These are phyloP conservation scores for Apiosordaria backusii DNA, from an alignment of 495 filamentous ascomycete species.

Conservation along the genomic window DNA sequence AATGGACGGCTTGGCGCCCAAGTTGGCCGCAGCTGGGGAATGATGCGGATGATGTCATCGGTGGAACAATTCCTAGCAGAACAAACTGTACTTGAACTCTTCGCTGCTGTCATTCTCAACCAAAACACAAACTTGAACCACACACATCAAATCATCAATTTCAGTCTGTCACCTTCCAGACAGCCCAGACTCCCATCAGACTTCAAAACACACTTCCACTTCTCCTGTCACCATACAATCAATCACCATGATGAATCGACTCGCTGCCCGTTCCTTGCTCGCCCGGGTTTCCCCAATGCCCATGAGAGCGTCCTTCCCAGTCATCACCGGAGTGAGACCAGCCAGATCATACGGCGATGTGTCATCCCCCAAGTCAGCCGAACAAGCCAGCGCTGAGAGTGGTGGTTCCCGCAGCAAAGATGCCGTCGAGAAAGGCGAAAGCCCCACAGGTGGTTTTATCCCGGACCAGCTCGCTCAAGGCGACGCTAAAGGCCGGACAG, in stretches of 20 bases:
- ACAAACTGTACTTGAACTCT: background rate
- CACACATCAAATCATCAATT: background rate
- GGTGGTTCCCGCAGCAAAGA: conserved; percentile 45
- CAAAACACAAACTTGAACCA: background rate
- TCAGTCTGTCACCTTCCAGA: background rate
- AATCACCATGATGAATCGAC: conserved; percentile 15
- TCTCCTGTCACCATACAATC: background rate
- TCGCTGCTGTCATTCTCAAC: background rate
- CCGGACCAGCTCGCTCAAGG: conserved; percentile 30
- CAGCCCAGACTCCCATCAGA: background rate
- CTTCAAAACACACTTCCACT: background rate
- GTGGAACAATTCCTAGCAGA: background rate
- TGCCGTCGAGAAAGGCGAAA: conserved; percentile 27
- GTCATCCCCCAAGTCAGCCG: conserved; percentile 32
- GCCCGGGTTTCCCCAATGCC: background rate
- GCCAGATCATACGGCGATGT: background rate
- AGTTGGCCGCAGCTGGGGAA: background rate
- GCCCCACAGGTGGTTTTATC: conserved; percentile 7
- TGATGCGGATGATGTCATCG: conserved; percentile 12
- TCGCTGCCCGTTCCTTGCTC: conserved; percentile 6
- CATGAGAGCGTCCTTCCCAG: background rate
- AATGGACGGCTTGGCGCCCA: background rate
- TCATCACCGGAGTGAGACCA: background rate
- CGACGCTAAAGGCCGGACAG: conserved; percentile 34
- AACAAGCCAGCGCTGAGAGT: conserved; percentile 41